A percentile compares a stretch with the other conserved stretches of the same genome.
phyloP scores from a whole-genome alignment of 805 yeast genomes.

The Ascoidea asiatica region DNA sequence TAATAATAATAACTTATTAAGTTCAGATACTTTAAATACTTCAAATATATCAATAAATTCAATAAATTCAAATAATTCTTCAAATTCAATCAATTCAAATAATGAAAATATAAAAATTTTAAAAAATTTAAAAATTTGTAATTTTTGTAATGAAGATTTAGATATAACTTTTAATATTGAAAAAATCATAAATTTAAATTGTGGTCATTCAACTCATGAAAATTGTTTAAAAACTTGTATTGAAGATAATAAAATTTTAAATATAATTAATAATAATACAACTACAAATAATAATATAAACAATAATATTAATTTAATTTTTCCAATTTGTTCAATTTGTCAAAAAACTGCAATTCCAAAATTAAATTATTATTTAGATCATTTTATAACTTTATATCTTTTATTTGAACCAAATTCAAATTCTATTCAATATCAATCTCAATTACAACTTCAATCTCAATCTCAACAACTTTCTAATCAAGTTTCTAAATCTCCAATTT shows the following conservation, averaged over 20 bases:
- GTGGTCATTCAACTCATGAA: neutral
- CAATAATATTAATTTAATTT: neutral
- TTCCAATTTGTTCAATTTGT: neutral
- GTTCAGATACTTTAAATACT: neutral
- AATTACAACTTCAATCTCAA: no score
- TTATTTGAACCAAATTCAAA: neutral
- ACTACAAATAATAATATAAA: neutral
- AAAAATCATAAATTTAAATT: neutral
- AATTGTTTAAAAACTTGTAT: neutral
- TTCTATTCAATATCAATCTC: no score
- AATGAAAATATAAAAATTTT: no score
- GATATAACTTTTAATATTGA: neutral
- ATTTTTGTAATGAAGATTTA: neutral
- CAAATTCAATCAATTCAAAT: neutral
- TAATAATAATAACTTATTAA: no score
- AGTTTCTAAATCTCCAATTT: no score
- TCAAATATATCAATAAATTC: neutral
- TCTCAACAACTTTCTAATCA: no score
- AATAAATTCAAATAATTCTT: neutral
- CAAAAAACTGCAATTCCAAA: neutral
- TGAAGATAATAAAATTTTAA: neutral
- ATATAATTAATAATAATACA: no score
- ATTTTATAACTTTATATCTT: neutral
- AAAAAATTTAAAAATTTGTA: no score
- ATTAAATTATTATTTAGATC: neutral